Percentiles rank a stretch among this genome's conserved stretches.
phyloP scores from a whole-genome alignment of 441 rosid genomes.

The Pelargonium australe region DNA sequence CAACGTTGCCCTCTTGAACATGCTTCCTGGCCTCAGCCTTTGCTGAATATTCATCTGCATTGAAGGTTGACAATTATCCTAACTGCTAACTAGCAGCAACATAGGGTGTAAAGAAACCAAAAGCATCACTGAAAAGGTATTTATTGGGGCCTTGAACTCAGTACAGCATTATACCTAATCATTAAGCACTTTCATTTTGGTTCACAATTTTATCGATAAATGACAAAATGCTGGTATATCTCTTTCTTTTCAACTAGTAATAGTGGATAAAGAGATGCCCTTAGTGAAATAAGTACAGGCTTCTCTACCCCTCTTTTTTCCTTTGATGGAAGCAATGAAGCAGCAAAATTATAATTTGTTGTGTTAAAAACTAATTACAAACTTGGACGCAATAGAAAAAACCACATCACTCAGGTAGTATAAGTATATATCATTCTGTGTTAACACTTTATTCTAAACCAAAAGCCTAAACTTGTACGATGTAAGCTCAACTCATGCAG shows the following conservation, averaged over 20 bases:
- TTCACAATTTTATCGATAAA: neutral
- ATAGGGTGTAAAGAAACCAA: neutral
- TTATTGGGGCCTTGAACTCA: neutral
- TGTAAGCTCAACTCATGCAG: neutral
- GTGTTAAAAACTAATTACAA: neutral
- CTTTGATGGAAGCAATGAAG: neutral
- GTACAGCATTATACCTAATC: conserved; percentile 4
- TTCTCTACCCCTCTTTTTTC: too few species aligned
- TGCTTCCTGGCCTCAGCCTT: conserved; percentile 66
- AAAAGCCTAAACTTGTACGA: too few species aligned
- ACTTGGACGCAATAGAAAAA: neutral
- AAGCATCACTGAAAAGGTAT: neutral
- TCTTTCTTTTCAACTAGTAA: too few species aligned
- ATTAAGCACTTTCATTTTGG: neutral
- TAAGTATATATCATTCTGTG: too few species aligned
- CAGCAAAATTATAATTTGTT: neutral
- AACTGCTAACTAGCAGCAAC: neutral
- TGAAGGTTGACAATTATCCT: neutral
- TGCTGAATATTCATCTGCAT: conserved; percentile 65
- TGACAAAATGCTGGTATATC: too few species aligned
- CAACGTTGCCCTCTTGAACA: conserved; percentile 43
- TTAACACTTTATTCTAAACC: too few species aligned
- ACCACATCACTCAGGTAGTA: neutral
- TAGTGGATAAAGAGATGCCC: too few species aligned
- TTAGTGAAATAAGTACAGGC: too few species aligned